phyloP scores from a whole-genome alignment of 1,284 basidiomycete species.

The Ganoderma sinense region DNA sequence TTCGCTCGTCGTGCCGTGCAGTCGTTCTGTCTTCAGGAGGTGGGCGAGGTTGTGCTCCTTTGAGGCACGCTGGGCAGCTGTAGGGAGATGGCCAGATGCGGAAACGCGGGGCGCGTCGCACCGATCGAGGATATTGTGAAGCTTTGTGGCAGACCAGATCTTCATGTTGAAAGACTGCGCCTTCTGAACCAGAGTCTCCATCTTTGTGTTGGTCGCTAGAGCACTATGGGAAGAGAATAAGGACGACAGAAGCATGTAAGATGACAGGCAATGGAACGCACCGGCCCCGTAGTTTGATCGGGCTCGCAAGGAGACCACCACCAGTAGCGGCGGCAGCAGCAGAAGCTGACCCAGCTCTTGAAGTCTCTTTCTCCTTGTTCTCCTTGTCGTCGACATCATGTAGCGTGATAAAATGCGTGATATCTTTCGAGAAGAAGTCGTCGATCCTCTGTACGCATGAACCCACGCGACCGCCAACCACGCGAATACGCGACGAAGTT shows the following conservation, averaged over 20 bases:
- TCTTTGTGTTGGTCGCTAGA: constrained; percentile 17
- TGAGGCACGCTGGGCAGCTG: constrained; percentile 32
- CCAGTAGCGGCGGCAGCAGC: constrained; percentile 11
- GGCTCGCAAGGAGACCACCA: constrained; percentile 59
- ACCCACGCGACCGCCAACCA: background rate
- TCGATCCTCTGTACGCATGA: constrained; percentile 68
- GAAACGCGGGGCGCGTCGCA: constrained; percentile 52
- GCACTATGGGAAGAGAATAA: constrained; percentile 3
- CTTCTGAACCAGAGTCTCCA: constrained; percentile 71
- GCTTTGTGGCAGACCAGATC: constrained; percentile 84
- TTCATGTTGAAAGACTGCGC: constrained; percentile 86
- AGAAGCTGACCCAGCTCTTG: constrained; percentile 5
- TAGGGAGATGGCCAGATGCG: constrained; percentile 34
- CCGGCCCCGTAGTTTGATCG: constrained; percentile 67
- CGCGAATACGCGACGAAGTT: constrained; percentile 1
- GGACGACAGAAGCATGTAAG: background rate
- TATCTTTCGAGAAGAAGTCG: constrained; percentile 85
- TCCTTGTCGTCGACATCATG: constrained; percentile 66
- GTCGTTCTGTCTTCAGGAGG: constrained; percentile 87
- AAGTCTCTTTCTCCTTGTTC: constrained; percentile 52
- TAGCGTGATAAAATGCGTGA: constrained; percentile 86
- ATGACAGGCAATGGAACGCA: constrained; percentile 42
- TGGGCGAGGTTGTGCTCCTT: constrained; percentile 57
- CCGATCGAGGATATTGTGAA: constrained; percentile 76
- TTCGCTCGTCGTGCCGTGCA: constrained; percentile 86